Evolutionary conservation across 2,329 filamentous ascomycete species (phyloP), one percentile per base, ranked within the genome.

Genomic region (Colletotrichum liaoningense): DNA sequence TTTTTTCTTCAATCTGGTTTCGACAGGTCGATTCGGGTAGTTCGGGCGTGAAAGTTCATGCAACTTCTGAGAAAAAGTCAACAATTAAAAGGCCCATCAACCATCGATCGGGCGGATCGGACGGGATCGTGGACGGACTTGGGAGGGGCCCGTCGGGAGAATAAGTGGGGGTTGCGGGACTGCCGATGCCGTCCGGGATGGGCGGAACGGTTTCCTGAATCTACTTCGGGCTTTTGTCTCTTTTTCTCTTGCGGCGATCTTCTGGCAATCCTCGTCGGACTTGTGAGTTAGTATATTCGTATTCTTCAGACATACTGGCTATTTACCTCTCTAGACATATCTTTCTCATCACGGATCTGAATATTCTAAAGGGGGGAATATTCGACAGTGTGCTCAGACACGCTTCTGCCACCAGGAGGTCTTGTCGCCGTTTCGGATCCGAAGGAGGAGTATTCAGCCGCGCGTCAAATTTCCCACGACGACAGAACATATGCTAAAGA

Each of bases 341-440:
- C n/a, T n/a, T 16, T 16, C 16, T 26, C 19, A 26, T 24, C 14
- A 24, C 35, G 14, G 19, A 4, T 28, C 35, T 49, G 59, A 22
- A 6, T 9, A n/a, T 22, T 16, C 3, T 16, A 52, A 16, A 46
- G 26, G 28, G n/a, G 42, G 54, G 60, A 49, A 62, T 62, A 60
- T 58, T 60, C 35, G 67, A 49, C 16, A 9, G 42, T 70, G 70
- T 70, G 70, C 67, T 70, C 35, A 59, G 67, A 52, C 70, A 7
- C 46, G 55, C 55, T 65, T n/a, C 55, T 30, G 60, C 55, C 35
- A 56, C n/a, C 24, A 5, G 30, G 30, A 46, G 60, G 42, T 35
- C 46, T 24, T 70, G 46, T 65, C 42, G 42, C 46, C 8, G 60
- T 73, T 65, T 62, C 33, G 59, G 9, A 14, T 26, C 22, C 16